A percentile compares a stretch with the other conserved stretches of the same genome.
phyloP scores from a whole-genome alignment of 441 rosid genomes.

The Mallotus repandus region DNA sequence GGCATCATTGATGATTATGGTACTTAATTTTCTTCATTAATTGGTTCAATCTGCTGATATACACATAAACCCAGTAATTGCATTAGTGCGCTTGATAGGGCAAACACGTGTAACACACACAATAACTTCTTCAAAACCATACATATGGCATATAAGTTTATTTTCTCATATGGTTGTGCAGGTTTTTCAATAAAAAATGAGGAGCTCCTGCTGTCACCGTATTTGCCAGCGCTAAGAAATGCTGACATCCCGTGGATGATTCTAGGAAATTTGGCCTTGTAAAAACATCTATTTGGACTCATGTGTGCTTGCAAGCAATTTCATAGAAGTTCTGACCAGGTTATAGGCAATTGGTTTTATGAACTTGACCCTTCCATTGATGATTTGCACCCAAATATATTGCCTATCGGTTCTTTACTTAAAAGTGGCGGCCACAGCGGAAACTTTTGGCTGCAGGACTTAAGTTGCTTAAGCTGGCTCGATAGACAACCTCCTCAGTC shows the following conservation, averaged over 20 bases:
- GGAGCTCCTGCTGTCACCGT: not conserved
- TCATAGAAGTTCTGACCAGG: not conserved
- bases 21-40: not conserved
- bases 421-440: not conserved
- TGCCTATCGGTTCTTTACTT: not conserved
- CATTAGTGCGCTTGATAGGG: too few species aligned
- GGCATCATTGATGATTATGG: slow-evolving; percentile 29
- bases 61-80: too few species aligned
- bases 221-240: not conserved
- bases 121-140: too few species aligned
- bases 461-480: not conserved
- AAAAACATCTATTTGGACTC: too few species aligned
- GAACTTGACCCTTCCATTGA: not conserved
- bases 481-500: not conserved
- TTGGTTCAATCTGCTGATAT: not conserved
- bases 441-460: not conserved
- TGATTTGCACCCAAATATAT: not conserved
- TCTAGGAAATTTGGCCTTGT: not conserved
- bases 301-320: not conserved
- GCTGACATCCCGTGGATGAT: not conserved
- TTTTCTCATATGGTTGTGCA: too few species aligned
- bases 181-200: too few species aligned
- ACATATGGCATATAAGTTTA: too few species aligned
- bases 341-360: not conserved
- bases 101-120: too few species aligned